Conservation (phyloP, 208 protist genomes). For the Acanthamoeba lenticulata region DNA sequence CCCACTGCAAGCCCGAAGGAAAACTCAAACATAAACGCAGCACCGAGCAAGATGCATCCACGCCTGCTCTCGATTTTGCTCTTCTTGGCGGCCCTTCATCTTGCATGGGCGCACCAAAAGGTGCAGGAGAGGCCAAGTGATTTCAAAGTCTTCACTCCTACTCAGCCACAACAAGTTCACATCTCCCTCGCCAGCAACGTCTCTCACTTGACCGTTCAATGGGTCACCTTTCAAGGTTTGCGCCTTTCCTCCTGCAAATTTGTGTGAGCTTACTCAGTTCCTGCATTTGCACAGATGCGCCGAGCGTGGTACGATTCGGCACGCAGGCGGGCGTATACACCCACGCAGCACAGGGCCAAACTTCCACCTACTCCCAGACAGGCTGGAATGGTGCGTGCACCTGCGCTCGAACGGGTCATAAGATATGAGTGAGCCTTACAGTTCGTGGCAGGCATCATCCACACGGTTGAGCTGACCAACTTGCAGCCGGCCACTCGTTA, state of each 20-base stretch:
- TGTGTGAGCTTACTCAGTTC: neutral
- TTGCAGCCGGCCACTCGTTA: slow-evolving; percentile 24
- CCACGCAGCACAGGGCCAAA: neutral
- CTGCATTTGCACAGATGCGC: neutral
- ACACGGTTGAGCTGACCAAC: neutral
- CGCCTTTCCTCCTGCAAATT: neutral
- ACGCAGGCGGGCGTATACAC: neutral
- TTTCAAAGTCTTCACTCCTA: neutral
- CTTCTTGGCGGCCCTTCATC: too few species aligned
- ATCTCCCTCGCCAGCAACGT: neutral
- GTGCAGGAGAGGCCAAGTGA: neutral
- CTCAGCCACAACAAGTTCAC: slow-evolving; percentile 31
- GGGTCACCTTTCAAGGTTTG: slow-evolving; percentile 48
- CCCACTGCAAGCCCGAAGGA: too few species aligned
- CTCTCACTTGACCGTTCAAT: neutral
- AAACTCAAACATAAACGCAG: too few species aligned
- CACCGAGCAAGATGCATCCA: too few species aligned
- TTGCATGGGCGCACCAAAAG: too few species aligned
- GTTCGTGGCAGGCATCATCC: neutral
- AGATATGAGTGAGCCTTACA: neutral
- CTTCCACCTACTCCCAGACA: neutral
- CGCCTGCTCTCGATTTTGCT: too few species aligned
- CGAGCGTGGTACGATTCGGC: neutral
- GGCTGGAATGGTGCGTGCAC: neutral
- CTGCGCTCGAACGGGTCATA: neutral